Base-by-base conservation (phyloP, 2,329 filamentous ascomycete species). In the Beauveria sp. region DNA sequence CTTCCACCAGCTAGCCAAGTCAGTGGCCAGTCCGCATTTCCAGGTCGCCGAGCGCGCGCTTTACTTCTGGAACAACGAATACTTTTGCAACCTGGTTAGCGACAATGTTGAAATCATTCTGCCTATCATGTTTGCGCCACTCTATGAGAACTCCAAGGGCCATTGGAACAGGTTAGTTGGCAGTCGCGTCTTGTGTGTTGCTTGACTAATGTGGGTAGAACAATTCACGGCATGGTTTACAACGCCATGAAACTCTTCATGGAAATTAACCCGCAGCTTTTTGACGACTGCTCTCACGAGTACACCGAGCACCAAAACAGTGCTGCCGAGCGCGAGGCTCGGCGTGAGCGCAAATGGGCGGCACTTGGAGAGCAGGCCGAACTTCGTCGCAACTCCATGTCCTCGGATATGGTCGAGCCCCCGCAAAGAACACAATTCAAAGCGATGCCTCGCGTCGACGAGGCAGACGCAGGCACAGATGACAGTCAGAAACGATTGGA, bases 51-150 rank as follows among this genome's bases (percentile, higher is more conserved):
- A 99, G 78, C 87, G 95, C 66, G 95, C 95, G 5, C 82, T 99
- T 30, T 99, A 99, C 78, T 99, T 99, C 79, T 99, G 95, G 95
- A 99, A 99, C 81, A 99, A 99, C 72, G 95, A 99, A 75, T 99
- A 99, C 75, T 99, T 99, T 78, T 99, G 95, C 81, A 99, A 98
- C 72, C 82, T 99, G 63, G 95, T 99, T 67, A 97, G 93, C 79
- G 95, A 99, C 77, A 99, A 99, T 70, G 95, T 99, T 60, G 93
- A 98, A 71, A 93, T 96, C 52, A 99, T 99, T 69, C 81, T 99
- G 50, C 95, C 95, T 3, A 99, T 99, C 72, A 99, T 99, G 95
- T 99, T 99, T 77, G 93, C 93, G 28, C 93, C 95, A 2, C 82
- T 99, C 34, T 99, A 97, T 70, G 95, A 99, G 75, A 99, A 99